Conservation (phyloP, 2,329 filamentous ascomycete species). For the Dactylellina cionopaga region DNA sequence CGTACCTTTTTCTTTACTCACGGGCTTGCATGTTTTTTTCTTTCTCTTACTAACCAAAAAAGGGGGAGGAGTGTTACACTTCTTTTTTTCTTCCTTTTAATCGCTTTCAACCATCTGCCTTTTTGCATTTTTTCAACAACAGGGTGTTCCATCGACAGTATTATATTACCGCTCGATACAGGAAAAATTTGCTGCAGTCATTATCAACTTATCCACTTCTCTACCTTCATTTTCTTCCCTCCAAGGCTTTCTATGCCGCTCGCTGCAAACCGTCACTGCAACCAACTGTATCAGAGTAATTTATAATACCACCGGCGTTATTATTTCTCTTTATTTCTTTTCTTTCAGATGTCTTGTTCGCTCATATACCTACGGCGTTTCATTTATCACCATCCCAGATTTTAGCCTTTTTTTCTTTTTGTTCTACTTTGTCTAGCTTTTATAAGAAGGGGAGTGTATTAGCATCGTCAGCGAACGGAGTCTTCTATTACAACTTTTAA, state of each 20-base stretch:
- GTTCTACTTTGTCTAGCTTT: neutral
- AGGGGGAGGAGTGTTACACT: neutral
- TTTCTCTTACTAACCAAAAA: slow-evolving; percentile 11
- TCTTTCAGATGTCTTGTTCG: no score
- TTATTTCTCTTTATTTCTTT: slow-evolving; percentile 3
- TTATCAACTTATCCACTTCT: neutral
- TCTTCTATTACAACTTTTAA: slow-evolving; percentile 1
- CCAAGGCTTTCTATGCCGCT: neutral
- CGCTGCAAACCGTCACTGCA: slow-evolving; percentile 40
- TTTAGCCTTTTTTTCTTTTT: slow-evolving; percentile 4
- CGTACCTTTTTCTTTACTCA: slow-evolving; percentile 27
- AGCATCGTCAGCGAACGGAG: neutral
- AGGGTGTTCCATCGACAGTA: slow-evolving; percentile 32
- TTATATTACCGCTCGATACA: slow-evolving; percentile 40
- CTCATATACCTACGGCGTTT: slow-evolving; percentile 43
- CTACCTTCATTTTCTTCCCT: neutral
- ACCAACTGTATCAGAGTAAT: slow-evolving; percentile 48
- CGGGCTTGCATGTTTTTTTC: slow-evolving; percentile 28
- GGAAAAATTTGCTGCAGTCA: slow-evolving; percentile 32
- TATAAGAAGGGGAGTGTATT: slow-evolving; percentile 10
- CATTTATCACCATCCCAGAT: neutral
- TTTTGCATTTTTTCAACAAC: slow-evolving; percentile 28
- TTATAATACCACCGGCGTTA: slow-evolving; percentile 47
- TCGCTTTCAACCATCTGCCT: neutral
- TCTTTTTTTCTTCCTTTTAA: slow-evolving; percentile 3